Evolutionary conservation across 2,329 filamentous ascomycete genomes (phyloP), one percentile per base, ranked within the genome.

Genomic region (Cylindrodendrum hubeiense): DNA sequence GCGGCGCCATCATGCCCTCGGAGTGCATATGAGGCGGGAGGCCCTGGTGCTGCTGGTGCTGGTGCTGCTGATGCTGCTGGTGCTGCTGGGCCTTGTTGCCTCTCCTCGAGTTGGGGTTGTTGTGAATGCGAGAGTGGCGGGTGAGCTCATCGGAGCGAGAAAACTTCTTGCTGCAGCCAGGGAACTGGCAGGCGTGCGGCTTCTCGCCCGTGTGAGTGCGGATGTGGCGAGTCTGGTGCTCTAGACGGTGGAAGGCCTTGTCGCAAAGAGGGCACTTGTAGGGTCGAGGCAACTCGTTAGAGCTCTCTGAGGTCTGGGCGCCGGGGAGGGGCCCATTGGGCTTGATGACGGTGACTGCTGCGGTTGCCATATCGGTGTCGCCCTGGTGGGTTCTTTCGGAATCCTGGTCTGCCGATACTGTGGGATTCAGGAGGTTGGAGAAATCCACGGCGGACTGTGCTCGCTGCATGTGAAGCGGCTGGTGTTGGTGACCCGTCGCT

Each of bases 201-300:
- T 98, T 99, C 85, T 99, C 95, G 75, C 95, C 96, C 0, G 95
- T 99, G 82, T 99, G 95, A 7, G 96, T 98, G 75, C 95, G 91
- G 78, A 98, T 98, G 82, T 99, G 95, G 75, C 87, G 83, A 22
- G 88, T 90, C 86, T 98, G 95, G 80, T 98, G 95, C 85, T 98
- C 95, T 44, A 99, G 87, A 68, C 96, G 94, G 86, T 98, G 96
- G 84, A 99, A 99, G 66, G 96, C 95, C 87, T 98, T 97, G 76
- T 98, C 95, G 85, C 96, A 99, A 68, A 99, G 89, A 66, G 95
- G 95, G 81, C 95, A 99, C 86, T 98, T 98, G 90, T 99, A 99
- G 1, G 95, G 95, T 61, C 96, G 91, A 65, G 96, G 96, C 58
- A 98, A 89, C 81, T 98, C 95, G 63, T 82, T 85, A 50, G 77